These are phyloP conservation scores for Datisca glomerata DNA, from an alignment of 306 rosid genomes.

Conservation along the genomic window DNA sequence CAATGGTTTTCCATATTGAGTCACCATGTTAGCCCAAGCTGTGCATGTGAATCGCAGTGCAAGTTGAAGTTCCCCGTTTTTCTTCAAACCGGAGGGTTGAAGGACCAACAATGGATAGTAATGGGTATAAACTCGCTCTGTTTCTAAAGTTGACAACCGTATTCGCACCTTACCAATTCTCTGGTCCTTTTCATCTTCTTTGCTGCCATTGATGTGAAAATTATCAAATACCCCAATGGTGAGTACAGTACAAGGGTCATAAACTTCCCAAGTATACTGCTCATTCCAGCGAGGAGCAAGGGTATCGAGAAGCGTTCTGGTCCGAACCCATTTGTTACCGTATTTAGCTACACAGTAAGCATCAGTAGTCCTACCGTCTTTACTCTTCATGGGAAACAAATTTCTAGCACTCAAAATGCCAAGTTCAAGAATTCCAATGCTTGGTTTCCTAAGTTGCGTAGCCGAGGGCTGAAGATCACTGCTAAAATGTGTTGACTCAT, in stretches of 20 bases:
- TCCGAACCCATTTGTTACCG: background rate
- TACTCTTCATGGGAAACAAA: background rate
- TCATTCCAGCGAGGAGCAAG: background rate
- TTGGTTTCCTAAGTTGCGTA: background rate
- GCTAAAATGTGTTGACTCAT: background rate
- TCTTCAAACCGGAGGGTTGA: constrained; percentile 43
- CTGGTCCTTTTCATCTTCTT: background rate
- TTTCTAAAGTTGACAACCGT: constrained; percentile 56
- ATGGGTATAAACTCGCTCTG: constrained; percentile 55
- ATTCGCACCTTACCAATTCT: constrained; percentile 13
- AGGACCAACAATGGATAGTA: constrained; percentile 68
- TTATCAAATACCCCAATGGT: background rate
- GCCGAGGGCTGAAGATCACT: background rate
- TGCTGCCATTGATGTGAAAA: background rate
- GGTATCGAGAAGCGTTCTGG: background rate
- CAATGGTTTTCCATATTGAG: constrained; percentile 57
- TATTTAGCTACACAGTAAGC: background rate
- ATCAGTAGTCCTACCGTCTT: background rate
- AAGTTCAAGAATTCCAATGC: background rate
- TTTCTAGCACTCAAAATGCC: background rate
- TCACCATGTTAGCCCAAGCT: constrained; percentile 59
- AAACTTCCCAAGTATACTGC: background rate
- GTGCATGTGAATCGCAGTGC: constrained; percentile 72
- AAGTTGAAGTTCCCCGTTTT: constrained; percentile 74
- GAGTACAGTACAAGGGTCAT: background rate